Evolutionary conservation across 129 eudicot genomes (phyloP), one percentile per base, ranked within the genome.

Genomic region (Kitagawia praeruptora): DNA sequence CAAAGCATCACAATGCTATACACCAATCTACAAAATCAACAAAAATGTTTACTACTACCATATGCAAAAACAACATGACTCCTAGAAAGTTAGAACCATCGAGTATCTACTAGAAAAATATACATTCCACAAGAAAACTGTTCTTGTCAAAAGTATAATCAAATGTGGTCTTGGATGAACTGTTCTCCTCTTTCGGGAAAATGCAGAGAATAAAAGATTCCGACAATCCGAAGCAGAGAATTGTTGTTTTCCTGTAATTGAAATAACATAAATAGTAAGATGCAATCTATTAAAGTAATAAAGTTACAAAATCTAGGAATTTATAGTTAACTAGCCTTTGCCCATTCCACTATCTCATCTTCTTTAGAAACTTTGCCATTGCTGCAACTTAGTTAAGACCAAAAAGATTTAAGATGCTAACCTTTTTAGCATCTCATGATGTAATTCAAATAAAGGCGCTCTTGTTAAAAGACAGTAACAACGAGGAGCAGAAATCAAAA

Each of bases 391-490:
- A 54, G 75, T 64, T 18, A 38, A 38, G 75, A 73, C 8, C 42
- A 21, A 54, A n/a, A 73, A 74, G 40, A 5, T 79, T 5, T 46
- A 66, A 37, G 56, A 66, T 64, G 75, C 79, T 53, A 79, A 86
- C 99, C 98, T 92, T 83, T 96, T 90, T 72, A 96, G 70, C 90
- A 90, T 89, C 87, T 88, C 93, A 82, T 86, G 92, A 81, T 96
- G 99, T 79, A 96, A 81, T 80, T 89, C 92, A 77, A 96, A 96
- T 78, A 96, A 92, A 13, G 99, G 99, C 80, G 92, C 93, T 84
- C 91, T 86, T 64, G 99, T 92, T 75, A 96, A 80, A 41, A 96
- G 66, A 75, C 99, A 96, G 51, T 92, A 96, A 84, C 99, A 96
- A 66, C 98, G 97, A 83, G 98, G 97, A 49, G 99, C 98, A 74